phyloP scores from a whole-genome alignment of 2,329 filamentous ascomycete species.

The Monilinia polystroma region DNA sequence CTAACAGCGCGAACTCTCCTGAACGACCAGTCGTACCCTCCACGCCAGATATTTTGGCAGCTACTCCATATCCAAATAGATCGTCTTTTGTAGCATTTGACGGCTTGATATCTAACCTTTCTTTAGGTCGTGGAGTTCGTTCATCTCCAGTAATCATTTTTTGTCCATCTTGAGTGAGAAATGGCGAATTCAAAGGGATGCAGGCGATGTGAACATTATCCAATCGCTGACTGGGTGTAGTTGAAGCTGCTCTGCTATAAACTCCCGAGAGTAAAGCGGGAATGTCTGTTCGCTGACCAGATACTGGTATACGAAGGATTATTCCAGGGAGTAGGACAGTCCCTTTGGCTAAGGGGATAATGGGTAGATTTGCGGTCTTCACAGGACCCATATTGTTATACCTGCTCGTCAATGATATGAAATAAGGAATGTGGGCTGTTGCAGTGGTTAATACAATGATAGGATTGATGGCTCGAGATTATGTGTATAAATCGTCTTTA shows the following conservation, averaged over 20 bases:
- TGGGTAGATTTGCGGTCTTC: slow-evolving; percentile 52
- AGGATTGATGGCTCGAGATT: neutral
- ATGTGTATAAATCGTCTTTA: neutral
- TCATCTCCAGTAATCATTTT: slow-evolving; percentile 67
- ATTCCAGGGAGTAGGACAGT: slow-evolving; percentile 83
- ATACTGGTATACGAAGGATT: slow-evolving; percentile 79
- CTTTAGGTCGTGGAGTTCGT: slow-evolving; percentile 40
- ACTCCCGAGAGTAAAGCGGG: slow-evolving; percentile 82
- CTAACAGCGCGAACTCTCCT: slow-evolving; percentile 76
- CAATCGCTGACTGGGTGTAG: slow-evolving; percentile 62
- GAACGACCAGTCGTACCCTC: slow-evolving; percentile 63
- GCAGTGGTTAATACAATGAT: neutral
- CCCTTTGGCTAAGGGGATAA: slow-evolving; percentile 79
- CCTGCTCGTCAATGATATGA: neutral
- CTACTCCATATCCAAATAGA: slow-evolving; percentile 78
- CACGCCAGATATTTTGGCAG: slow-evolving; percentile 75
- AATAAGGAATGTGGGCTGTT: neutral
- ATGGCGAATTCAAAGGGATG: slow-evolving; percentile 76
- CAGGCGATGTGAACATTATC: slow-evolving; percentile 78
- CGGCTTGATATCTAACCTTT: slow-evolving; percentile 51
- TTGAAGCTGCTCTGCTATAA: slow-evolving; percentile 72
- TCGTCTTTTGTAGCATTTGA: slow-evolving; percentile 65
- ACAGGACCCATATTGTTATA: slow-evolving; percentile 13
- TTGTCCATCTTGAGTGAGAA: slow-evolving; percentile 72
- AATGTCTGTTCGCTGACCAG: slow-evolving; percentile 78